Percentiles rank a stretch among this genome's conserved stretches.
Conservation (phyloP, 345 rosid species). For the Murraya paniculata region DNA sequence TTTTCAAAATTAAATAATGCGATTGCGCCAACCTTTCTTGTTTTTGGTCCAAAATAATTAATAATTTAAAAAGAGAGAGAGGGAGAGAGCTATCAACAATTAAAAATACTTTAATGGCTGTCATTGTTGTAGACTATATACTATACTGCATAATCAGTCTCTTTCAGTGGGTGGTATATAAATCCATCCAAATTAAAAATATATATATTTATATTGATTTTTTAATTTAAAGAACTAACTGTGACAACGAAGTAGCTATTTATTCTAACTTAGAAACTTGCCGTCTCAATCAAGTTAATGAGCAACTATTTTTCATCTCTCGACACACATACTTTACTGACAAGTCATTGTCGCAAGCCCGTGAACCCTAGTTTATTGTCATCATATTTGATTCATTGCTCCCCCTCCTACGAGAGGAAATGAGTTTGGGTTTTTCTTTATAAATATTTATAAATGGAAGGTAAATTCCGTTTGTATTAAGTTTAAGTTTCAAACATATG, state of each 20-base stretch:
- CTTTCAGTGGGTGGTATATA: constrained; percentile 5
- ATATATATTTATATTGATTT: neutral
- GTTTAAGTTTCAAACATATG: no score
- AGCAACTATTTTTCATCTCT: neutral
- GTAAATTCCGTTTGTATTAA: no score
- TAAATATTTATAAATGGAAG: no score
- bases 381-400: neutral
- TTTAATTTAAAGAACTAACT: neutral
- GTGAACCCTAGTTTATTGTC: neutral
- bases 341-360: neutral
- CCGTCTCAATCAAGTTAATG: constrained; percentile 11
- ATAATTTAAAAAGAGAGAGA: neutral
- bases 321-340: neutral
- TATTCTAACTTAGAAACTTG: neutral
- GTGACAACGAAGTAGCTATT: neutral
- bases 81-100: neutral
- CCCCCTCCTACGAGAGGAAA: no score
- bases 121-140: neutral
- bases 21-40: constrained; percentile 2
- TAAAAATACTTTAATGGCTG: neutral
- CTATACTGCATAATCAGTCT: neutral
- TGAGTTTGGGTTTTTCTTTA: no score
- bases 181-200: neutral
- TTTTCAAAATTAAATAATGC: neutral
- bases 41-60: neutral